Percentiles rank a stretch among this genome's conserved stretches.
phyloP scores from a whole-genome alignment of 108 stramenopile species.

The Pseudonitzschia multistriata region DNA sequence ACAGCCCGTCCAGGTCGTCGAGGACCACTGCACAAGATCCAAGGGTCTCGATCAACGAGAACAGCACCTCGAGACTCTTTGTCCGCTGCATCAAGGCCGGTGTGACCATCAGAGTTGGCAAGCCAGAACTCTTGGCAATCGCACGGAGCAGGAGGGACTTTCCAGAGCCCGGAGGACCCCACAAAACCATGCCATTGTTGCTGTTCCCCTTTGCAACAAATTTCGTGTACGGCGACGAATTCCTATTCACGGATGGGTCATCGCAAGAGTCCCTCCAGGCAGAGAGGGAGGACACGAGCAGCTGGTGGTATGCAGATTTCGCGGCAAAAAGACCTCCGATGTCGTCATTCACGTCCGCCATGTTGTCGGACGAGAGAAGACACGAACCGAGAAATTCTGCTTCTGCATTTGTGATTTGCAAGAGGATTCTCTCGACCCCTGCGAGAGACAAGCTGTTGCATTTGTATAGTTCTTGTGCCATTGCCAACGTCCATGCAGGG shows the following conservation, averaged over 20 bases:
- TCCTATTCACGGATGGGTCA: neutral
- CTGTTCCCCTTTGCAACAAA: constrained; percentile 10
- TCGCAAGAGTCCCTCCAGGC: neutral
- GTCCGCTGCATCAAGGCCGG: constrained; percentile 89
- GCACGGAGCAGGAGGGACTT: constrained; percentile 84
- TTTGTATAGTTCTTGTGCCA: constrained; percentile 20
- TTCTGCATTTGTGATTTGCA: constrained; percentile 22
- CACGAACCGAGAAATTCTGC: constrained; percentile 20
- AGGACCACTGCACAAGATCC: constrained; percentile 74
- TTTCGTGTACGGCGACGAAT: constrained; percentile 16
- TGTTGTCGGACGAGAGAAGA: constrained; percentile 17
- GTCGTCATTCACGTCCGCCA: neutral
- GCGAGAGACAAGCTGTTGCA: neutral
- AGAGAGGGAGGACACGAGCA: constrained; percentile 1
- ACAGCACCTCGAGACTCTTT: constrained; percentile 91
- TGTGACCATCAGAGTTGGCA: constrained; percentile 87
- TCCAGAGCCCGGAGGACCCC: constrained; percentile 95
- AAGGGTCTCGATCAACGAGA: constrained; percentile 57
- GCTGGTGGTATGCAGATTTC: constrained; percentile 4
- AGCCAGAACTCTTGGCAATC: constrained; percentile 74
- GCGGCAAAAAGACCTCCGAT: constrained; percentile 20
- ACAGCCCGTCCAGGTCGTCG: constrained; percentile 95
- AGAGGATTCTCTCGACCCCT: constrained; percentile 17
- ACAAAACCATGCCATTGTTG: constrained; percentile 68
- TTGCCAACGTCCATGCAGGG: constrained; percentile 13